A percentile compares a stretch with the other conserved stretches of the same genome.
Conservation (phyloP, 2,329 filamentous ascomycete genomes). For the Grosmannia penicillata region DNA sequence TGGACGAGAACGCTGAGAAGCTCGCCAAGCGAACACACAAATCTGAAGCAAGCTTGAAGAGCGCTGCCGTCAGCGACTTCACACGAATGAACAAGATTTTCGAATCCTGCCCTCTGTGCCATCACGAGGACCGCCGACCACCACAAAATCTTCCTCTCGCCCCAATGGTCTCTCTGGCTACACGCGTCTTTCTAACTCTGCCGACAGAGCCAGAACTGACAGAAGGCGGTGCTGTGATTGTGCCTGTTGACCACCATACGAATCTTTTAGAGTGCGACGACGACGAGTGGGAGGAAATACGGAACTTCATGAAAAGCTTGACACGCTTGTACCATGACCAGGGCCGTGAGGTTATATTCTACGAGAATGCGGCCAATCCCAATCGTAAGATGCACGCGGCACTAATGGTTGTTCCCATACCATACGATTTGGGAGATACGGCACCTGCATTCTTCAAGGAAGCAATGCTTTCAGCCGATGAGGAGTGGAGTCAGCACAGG, state of each 20-base stretch:
- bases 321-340: slow-evolving; percentile 91
- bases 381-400: slow-evolving; percentile 70
- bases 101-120: slow-evolving; percentile 78
- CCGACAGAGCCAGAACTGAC: slow-evolving; percentile 80
- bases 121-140: slow-evolving; percentile 65
- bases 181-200: slow-evolving; percentile 74
- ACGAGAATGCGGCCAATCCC: slow-evolving; percentile 85
- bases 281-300: slow-evolving; percentile 97
- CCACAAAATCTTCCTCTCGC: slow-evolving; percentile 58
- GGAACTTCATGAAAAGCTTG: slow-evolving; percentile 97
- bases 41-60: slow-evolving; percentile 76
- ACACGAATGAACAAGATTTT: slow-evolving; percentile 79
- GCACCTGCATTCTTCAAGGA: slow-evolving; percentile 93
- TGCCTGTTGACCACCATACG: slow-evolving; percentile 69
- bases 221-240: slow-evolving; percentile 72
- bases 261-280: slow-evolving; percentile 98
- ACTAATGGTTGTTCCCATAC: slow-evolving; percentile 74
- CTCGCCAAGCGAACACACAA: slow-evolving; percentile 79
- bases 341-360: slow-evolving; percentile 86
- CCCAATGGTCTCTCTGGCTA: slow-evolving; percentile 73
- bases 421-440: slow-evolving; percentile 79
- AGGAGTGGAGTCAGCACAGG: slow-evolving; percentile 91
- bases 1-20: slow-evolving; percentile 90
- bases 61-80: slow-evolving; percentile 73
- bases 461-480: slow-evolving; percentile 73